Conservation (phyloP, 2,329 filamentous ascomycete genomes). For the Arthrobotrys megalospora region DNA sequence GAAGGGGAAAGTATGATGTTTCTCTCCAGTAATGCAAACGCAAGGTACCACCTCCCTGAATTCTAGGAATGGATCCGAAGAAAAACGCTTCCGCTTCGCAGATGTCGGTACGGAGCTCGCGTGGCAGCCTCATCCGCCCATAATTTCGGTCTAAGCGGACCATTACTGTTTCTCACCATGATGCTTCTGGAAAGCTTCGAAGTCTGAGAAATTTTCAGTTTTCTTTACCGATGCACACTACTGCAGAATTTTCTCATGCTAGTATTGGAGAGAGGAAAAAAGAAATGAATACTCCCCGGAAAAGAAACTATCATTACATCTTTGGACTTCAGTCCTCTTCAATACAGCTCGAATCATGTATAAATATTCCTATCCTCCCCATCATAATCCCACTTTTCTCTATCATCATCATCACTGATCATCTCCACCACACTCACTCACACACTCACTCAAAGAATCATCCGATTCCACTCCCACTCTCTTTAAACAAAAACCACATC, state of each 20-base stretch:
- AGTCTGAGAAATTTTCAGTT: neutral
- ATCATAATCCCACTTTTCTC: neutral
- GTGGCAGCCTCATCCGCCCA: neutral
- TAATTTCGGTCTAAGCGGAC: too few relatives aligned
- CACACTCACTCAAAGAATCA: conserved; percentile 2
- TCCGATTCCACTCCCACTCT: conserved; percentile 5
- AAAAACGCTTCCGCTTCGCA: neutral
- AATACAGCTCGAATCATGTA: conserved; percentile 5
- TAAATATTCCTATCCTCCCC: conserved; percentile 5
- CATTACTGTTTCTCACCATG: neutral
- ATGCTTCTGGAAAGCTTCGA: neutral
- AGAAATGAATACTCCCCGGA: neutral
- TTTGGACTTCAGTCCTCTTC: neutral
- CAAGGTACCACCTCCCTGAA: too few relatives aligned
- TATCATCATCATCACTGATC: conserved; percentile 28
- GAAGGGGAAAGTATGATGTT: too few relatives aligned
- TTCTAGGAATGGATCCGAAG: neutral
- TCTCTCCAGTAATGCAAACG: too few relatives aligned
- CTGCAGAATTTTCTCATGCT: too few relatives aligned
- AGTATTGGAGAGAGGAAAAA: neutral
- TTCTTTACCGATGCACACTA: too few relatives aligned
- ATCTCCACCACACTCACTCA: conserved; percentile 22
- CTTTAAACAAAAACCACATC: conserved; percentile 4
- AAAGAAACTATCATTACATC: neutral
- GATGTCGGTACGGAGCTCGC: neutral